phyloP scores from a whole-genome alignment of 192 early-diverging fungal species.

The Geranomyces variabilis region DNA sequence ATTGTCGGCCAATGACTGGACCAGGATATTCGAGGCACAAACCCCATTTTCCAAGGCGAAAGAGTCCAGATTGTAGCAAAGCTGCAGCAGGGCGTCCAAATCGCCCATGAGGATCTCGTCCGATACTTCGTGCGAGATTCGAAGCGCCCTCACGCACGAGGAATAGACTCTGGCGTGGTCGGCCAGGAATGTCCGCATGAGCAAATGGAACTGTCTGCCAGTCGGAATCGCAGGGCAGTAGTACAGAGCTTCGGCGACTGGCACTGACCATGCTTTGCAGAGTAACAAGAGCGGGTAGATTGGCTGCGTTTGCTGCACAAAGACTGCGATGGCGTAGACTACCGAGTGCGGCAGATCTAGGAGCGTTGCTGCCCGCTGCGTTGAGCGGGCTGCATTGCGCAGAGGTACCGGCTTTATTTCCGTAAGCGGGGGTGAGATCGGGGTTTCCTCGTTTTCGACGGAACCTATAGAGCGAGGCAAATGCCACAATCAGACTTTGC shows the following conservation, averaged over 20 bases:
- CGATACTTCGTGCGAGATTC: not conserved
- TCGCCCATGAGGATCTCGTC: constrained; percentile 46
- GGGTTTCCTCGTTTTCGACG: not conserved
- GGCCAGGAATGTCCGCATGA: constrained; percentile 22
- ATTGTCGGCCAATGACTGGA: constrained; percentile 45
- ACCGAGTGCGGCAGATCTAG: not conserved
- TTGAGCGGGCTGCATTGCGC: too few species aligned
- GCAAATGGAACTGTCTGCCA: constrained; percentile 24
- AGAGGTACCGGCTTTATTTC: too few species aligned
- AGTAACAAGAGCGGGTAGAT: not conserved
- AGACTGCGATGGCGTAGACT: not conserved
- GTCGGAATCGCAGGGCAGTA: constrained; percentile 17
- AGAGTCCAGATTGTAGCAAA: constrained; percentile 32
- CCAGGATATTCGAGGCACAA: constrained; percentile 35
- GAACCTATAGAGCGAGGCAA: not conserved
- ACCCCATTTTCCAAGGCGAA: constrained; percentile 17
- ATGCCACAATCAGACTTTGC: not conserved
- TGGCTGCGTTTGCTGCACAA: not conserved
- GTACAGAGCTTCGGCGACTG: constrained; percentile 10
- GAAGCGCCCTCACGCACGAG: constrained; percentile 4
- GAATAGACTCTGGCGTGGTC: constrained; percentile 19
- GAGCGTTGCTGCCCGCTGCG: not conserved
- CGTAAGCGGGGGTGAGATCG: not conserved
- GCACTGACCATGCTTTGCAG: not conserved
- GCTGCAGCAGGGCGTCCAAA: constrained; percentile 44